phyloP scores from a whole-genome alignment of 306 rosid genomes.

The Cercis canadensis region DNA sequence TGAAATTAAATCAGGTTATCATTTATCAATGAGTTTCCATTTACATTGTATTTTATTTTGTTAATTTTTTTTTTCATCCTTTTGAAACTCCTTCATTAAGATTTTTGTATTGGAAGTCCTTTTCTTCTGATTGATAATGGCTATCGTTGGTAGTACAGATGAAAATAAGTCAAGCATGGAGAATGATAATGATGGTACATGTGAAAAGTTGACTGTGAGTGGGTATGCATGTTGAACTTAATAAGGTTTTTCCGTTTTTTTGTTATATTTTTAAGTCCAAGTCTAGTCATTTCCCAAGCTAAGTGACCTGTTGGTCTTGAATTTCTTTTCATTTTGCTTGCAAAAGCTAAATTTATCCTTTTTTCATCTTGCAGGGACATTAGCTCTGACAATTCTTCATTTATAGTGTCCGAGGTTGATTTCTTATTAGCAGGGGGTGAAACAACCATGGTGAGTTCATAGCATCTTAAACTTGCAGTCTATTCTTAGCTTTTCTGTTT shows the following conservation, averaged over 20 bases:
- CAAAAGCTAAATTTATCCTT: slow-evolving; percentile 23
- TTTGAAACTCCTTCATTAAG: slow-evolving; percentile 20
- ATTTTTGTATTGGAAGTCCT: slow-evolving; percentile 19
- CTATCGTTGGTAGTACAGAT: slow-evolving; percentile 57
- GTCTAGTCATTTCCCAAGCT: neutral
- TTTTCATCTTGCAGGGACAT: slow-evolving; percentile 55
- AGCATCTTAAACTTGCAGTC: slow-evolving; percentile 2
- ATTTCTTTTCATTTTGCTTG: slow-evolving; percentile 18
- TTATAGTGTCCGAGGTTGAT: slow-evolving; percentile 71
- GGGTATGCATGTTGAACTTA: slow-evolving; percentile 43
- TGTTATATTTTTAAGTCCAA: neutral
- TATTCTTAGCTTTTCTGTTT: neutral
- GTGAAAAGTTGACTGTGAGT: slow-evolving; percentile 31
- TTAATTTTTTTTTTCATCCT: slow-evolving; percentile 24
- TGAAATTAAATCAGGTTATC: slow-evolving; percentile 61
- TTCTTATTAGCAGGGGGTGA: slow-evolving; percentile 76
- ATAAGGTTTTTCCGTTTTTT: neutral
- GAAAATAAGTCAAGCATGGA: slow-evolving; percentile 44
- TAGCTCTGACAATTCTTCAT: slow-evolving; percentile 49
- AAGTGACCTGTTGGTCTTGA: neutral
- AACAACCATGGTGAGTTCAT: slow-evolving; percentile 71
- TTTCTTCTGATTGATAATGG: slow-evolving; percentile 39
- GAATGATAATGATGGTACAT: slow-evolving; percentile 45
- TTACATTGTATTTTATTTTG: slow-evolving; percentile 22
- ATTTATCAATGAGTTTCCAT: slow-evolving; percentile 43